Evolutionary conservation across 1,284 basidiomycete species (phyloP).

Genomic region (Heterobasidion parviporum): DNA sequence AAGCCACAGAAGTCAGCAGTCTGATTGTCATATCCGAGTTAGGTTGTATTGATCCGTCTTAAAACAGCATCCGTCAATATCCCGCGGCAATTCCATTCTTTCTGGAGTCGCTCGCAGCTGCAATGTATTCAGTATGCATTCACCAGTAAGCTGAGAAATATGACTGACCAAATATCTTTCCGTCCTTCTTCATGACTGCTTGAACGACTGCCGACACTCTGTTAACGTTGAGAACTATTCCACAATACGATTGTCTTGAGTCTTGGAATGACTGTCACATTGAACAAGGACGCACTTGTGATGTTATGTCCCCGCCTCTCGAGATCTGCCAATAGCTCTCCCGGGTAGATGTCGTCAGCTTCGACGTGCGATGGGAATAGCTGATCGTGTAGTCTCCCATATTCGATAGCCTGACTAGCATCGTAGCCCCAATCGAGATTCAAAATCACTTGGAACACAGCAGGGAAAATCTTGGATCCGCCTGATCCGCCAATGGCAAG

Average conservation of each 20-base stretch:
- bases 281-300: conserved; percentile 35
- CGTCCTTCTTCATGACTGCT: conserved; percentile 49
- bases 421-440: conserved; percentile 81
- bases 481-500: conserved; percentile 80
- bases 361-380: conserved; percentile 64
- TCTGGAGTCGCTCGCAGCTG: conserved; percentile 77
- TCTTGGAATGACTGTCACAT: background rate
- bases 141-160: conserved; percentile 1
- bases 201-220: conserved; percentile 68
- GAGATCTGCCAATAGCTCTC: conserved; percentile 47
- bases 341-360: conserved; percentile 56
- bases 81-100: conserved; percentile 81
- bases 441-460: conserved; percentile 76
- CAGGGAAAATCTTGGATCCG: conserved; percentile 78
- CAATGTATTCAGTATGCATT: conserved; percentile 2
- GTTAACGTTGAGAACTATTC: conserved; percentile 39
- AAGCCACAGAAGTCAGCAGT: too few relatives aligned
- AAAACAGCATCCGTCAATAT: conserved; percentile 34
- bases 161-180: conserved; percentile 49
- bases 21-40: too few relatives aligned
- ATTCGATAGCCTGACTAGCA: conserved; percentile 75
- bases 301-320: conserved; percentile 64
- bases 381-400: conserved; percentile 88
- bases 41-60: too few relatives aligned
- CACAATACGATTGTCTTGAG: background rate